Evolutionary conservation across 495 filamentous ascomycete species (phyloP), one percentile per base, ranked within the genome.

Genomic region (Viridothelium virens): DNA sequence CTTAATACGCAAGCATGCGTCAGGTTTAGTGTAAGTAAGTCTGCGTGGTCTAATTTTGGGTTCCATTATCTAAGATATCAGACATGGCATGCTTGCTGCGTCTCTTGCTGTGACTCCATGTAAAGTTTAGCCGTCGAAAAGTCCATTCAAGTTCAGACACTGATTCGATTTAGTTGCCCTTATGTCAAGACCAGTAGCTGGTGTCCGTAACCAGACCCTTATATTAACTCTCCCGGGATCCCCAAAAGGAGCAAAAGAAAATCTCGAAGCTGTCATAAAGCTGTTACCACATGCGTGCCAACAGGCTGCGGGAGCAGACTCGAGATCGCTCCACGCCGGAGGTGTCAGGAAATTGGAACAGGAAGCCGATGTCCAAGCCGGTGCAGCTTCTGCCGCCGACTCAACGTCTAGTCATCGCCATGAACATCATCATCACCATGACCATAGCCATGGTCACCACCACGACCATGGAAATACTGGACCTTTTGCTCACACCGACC

Each of bases 241-340:
- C 2, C 95, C 95, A 1, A 97, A 96, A 79, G 94, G 92, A n/a
- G 94, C 94, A 2, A 88, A 85, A 71, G 94, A 99, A 78, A 99
- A 97, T 72, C 84, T 99, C n/a, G 84, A 90, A 72, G 86, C 91
- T 2, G 79, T 97, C n/a, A 76, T 99, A 48, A 95, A 89, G 71
- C 86, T 91, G 56, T 80, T 99, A 2, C 92, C 94, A 1, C 94
- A 99, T 77, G 95, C 95, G 38, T 99, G 94, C 67, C 78, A 88
- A 31, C 94, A 97, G 79, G 89, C 90, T 66, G 88, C 89, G 3
- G 92, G 92, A 16, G 85, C 84, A 38, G 85, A 92, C 72, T 99
- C 94, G 0, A 83, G 94, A 70, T 74, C 79, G 16, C 77, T 97
- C 36, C 94, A 99, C 75, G 80, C 81, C 3, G 90, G 90, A 16